Base-by-base conservation (phyloP, 441 rosid genomes). In the Flueggea neowawraea region DNA sequence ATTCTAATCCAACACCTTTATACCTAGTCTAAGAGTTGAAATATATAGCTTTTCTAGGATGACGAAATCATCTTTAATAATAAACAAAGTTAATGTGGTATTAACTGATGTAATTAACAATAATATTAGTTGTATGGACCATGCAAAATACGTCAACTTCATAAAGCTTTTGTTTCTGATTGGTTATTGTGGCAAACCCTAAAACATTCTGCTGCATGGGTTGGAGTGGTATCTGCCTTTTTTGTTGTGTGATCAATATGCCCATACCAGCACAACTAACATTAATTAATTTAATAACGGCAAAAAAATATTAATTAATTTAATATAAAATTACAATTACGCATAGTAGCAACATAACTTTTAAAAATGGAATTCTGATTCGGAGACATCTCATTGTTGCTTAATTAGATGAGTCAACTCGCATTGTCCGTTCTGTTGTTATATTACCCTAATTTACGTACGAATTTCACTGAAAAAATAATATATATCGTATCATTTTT, bases 391-490 rank as follows among this genome's bases (percentile, higher is more conserved):
- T 13, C 28, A 22, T 22, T 22, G 44, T 22, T 48, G 49, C 43
- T 14, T 44, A n/a, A 13, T 15, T 31, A 31, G 11, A 0, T 10
- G 53, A 65, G 73, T 73, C 78, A 73, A 77, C 69, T 60, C 53
- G 71, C 73, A 73, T 67, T 49, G 52, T 49, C 65, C 47, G 72
- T 71, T 58, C 62, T 47, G 16, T 49, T 63, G 73, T 63, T 59
- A 43, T 43, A 6, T 49, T 57, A 50, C 58, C 17, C 55, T 64
- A 54, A 45, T 61, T 67, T 16, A 43, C 3, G 45, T 6, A 43
- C 45, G 12, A 43, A 0, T 22, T 22, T 22, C 28, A 22, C 28
- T n/a, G n/a, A n/a, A n/a, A n/a, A n/a, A n/a, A n/a, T n/a, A n/a
- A n/a, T n/a, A n/a, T n/a, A n/a, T n/a, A 22, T 22, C 2, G 2